phyloP scores from a whole-genome alignment of 169 alveolate genomes.

The Eimeria nieschulzi region DNA sequence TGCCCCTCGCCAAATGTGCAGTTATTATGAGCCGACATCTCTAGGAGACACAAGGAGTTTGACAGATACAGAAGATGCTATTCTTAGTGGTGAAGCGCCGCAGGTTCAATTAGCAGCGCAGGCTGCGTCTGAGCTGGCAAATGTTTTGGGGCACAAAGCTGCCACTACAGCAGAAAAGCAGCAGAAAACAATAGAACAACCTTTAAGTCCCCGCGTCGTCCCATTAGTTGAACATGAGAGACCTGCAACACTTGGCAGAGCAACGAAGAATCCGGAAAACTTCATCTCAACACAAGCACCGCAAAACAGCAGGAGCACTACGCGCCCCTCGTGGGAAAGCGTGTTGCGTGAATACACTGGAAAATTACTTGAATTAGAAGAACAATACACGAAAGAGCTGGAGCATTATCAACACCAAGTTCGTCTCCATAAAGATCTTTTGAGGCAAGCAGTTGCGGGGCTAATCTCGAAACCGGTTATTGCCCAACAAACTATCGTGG shows the following conservation, averaged over 20 bases:
- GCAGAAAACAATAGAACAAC: no score
- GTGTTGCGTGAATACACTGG: slow-evolving; percentile 2
- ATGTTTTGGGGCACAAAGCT: neutral
- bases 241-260: no score
- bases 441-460: neutral
- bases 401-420: neutral
- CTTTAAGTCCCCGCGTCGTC: no score
- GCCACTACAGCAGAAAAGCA: neutral
- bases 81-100: slow-evolving; percentile 15
- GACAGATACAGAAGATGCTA: slow-evolving; percentile 33
- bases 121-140: neutral
- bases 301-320: neutral
- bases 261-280: no score
- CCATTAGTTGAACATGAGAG: no score
- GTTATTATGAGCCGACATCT: neutral
- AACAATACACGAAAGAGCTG: neutral
- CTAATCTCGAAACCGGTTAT: neutral
- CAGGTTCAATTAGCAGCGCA: slow-evolving; percentile 24
- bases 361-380: slow-evolving; percentile 14
- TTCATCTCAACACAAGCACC: neutral
- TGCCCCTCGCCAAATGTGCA: neutral
- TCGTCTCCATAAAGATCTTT: neutral
- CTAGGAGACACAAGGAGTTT: neutral
- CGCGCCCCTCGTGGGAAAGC: neutral
- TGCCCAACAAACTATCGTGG: no score